Percentiles rank a stretch among this genome's conserved stretches.
Conservation (phyloP, 1,139 yeast genomes). For the Yamadazyma sp. region DNA sequence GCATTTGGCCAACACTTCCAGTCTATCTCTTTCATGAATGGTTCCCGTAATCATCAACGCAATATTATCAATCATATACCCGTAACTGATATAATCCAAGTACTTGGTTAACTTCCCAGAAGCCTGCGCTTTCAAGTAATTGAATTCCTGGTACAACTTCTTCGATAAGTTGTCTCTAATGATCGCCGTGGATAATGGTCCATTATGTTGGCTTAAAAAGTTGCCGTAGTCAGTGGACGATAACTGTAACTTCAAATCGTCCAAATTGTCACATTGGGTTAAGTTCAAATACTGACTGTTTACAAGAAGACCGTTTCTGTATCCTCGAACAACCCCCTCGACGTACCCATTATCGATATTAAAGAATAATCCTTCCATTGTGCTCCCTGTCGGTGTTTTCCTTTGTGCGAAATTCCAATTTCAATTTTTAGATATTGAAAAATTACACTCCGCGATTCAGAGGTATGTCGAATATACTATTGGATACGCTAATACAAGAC, state of each 20-base stretch:
- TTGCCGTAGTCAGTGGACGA: constrained; percentile 96
- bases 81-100: constrained; percentile 88
- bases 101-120: constrained; percentile 77
- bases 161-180: constrained; percentile 78
- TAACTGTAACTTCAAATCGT: constrained; percentile 88
- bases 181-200: constrained; percentile 77
- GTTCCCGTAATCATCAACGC: constrained; percentile 96
- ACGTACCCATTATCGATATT: constrained; percentile 87
- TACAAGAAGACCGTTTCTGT: constrained; percentile 78
- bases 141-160: constrained; percentile 79
- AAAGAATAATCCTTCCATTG: constrained; percentile 44
- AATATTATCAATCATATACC: constrained; percentile 98
- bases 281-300: constrained; percentile 82
- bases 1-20: constrained; percentile 83
- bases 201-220: constrained; percentile 78
- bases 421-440: not conserved
- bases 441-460: not conserved
- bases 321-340: constrained; percentile 94
- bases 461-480: constrained; percentile 25
- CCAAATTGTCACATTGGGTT: constrained; percentile 94
- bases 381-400: constrained; percentile 7
- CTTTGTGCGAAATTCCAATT: constrained; percentile 1
- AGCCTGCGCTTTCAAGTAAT: constrained; percentile 81
- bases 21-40: constrained; percentile 87
- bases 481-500: constrained; percentile 23